Evolutionary conservation across 2,329 filamentous ascomycete genomes (phyloP).

Genomic region (Exophiala dermatitidis): DNA sequence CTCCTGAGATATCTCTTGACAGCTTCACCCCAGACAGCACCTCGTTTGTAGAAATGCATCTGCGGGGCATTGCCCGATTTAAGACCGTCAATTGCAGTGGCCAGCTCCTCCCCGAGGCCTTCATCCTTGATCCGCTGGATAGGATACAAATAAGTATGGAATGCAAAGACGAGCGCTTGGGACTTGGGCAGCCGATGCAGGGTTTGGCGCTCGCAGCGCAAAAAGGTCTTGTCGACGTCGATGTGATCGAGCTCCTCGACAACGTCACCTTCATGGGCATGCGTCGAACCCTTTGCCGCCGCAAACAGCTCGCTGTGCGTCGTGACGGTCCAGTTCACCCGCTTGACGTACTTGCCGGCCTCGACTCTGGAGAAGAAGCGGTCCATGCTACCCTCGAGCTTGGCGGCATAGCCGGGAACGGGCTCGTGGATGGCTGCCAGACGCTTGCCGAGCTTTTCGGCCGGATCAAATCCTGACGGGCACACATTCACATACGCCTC

Average conservation of each 20-base stretch:
- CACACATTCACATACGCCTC: constrained; percentile 52
- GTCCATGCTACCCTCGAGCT: constrained; percentile 55
- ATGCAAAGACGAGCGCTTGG: constrained; percentile 51
- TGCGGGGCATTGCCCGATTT: constrained; percentile 49
- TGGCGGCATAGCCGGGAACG: constrained; percentile 51
- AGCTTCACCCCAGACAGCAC: constrained; percentile 50
- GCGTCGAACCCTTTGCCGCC: constrained; percentile 31
- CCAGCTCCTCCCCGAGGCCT: constrained; percentile 48
- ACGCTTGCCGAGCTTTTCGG: constrained; percentile 47
- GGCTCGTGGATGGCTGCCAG: constrained; percentile 52
- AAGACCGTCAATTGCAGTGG: constrained; percentile 54
- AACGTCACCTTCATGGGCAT: constrained; percentile 28
- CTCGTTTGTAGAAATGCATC: constrained; percentile 54
- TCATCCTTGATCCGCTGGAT: constrained; percentile 51
- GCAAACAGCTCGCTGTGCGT: constrained; percentile 37
- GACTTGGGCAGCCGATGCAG: constrained; percentile 52
- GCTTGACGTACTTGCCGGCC: constrained; percentile 48
- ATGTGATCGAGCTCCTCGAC: constrained; percentile 33
- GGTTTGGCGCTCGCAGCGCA: constrained; percentile 56
- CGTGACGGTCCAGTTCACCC: constrained; percentile 47
- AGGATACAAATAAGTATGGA: constrained; percentile 57
- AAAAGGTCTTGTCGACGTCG: constrained; percentile 42
- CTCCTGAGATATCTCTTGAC: constrained; percentile 41
- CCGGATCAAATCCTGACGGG: constrained; percentile 52
- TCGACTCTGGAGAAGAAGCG: constrained; percentile 51